Evolutionary conservation across 768 basidiomycete species (phyloP), one percentile per base, ranked within the genome.

Genomic region (Phylloporus arenicola): DNA sequence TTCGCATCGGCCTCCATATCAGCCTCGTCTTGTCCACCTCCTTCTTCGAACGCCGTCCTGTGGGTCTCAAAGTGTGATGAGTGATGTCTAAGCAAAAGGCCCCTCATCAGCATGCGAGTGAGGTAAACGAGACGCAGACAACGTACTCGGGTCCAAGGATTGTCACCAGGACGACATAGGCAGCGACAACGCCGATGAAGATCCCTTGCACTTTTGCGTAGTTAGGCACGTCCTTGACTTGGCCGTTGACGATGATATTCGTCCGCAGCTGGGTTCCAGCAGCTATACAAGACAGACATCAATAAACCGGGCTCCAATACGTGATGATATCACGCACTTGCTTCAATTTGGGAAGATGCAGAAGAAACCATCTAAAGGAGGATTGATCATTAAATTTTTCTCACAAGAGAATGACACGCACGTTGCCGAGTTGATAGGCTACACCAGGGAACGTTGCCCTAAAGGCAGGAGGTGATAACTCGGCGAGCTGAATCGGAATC

Each of bases 391-490:
- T 8, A 50, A 14, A 25, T 4, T 30, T 30, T 3, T 20, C 20
- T n/a, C 13, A 12, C 9, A 25, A 20, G 16, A 5, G 22, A 38
- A 13, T 13, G 24, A 6, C 2, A 58, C 67, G 35, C 13, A 66
- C 76, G 68, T 88, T 91, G 38, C 91, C 88, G 22, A 92, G 57
- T 59, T 92, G 91, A 68, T 92, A 93, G 3, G 86, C 81, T 1
- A 90, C 80, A 51, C 91, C 91, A 34, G 87, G 86, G 75, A 91
- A 92, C 2, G 86, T 86, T 4, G 90, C 88, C 50, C 92, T 77
- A 76, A 92, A 94, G 0, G 88, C 91, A 4, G 89, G 86, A 2
- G 92, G 92, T 0, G 87, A 86, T 70, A 92, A 76, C 67, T 95
- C 92, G 12, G 82, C 76, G 19, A 94, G 74, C 65, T 85, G 86